These are phyloP conservation scores for Discostella pseudostelligera DNA, from an alignment of 108 stramenopile species.

Conservation along the genomic window DNA sequence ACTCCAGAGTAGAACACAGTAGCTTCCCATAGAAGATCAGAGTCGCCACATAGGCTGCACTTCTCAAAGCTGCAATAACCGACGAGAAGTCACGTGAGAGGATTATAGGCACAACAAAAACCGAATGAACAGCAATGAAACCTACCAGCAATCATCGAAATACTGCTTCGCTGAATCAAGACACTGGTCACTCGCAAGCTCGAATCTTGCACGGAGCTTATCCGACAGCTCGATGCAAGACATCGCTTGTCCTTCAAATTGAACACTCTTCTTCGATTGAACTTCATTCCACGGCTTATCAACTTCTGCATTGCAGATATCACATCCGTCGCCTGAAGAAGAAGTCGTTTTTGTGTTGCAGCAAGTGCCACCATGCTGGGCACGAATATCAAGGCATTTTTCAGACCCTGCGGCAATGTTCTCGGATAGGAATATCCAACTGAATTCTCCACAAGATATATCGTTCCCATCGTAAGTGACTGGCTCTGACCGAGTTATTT, in stretches of 20 bases:
- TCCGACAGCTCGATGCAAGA: slow-evolving; percentile 14
- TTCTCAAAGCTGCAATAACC: slow-evolving; percentile 15
- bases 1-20: slow-evolving; percentile 24
- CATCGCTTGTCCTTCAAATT: slow-evolving; percentile 14
- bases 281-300: slow-evolving; percentile 9
- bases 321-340: slow-evolving; percentile 17
- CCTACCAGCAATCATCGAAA: slow-evolving; percentile 24
- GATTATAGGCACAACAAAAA: not conserved
- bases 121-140: not conserved
- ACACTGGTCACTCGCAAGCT: slow-evolving; percentile 24
- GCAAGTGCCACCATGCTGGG: slow-evolving; percentile 20
- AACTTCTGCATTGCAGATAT: slow-evolving; percentile 8
- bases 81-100: not conserved
- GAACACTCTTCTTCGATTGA: not conserved
- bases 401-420: slow-evolving; percentile 26
- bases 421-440: slow-evolving; percentile 21
- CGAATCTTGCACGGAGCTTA: slow-evolving; percentile 11
- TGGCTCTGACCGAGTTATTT: slow-evolving; percentile 9
- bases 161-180: slow-evolving; percentile 2
- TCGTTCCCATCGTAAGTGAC: slow-evolving; percentile 25
- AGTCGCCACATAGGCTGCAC: slow-evolving; percentile 35
- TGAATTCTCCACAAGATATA: slow-evolving; percentile 27
- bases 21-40: slow-evolving; percentile 18
- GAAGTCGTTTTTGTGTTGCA: slow-evolving; percentile 14
- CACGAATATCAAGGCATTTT: slow-evolving; percentile 20